Conservation (phyloP, 2,329 filamentous ascomycete species). For the Cucurbitaria berberidis region DNA sequence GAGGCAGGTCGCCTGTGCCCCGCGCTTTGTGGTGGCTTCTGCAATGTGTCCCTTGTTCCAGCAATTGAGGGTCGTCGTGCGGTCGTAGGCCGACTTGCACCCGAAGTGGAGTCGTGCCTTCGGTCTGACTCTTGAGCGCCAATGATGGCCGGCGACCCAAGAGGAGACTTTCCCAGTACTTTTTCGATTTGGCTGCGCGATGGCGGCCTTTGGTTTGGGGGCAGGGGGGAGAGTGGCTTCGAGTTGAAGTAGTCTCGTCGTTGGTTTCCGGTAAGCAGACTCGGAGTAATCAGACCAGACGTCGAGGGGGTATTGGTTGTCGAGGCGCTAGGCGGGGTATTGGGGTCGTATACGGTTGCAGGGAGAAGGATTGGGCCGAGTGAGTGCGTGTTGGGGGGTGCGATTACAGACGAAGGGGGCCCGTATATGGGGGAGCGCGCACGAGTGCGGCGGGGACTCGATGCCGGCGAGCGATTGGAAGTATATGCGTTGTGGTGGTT, state of each 20-base stretch:
- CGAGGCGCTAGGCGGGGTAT: conserved; percentile 40
- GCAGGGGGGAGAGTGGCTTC: conserved; percentile 27
- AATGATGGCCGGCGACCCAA: conserved; percentile 45
- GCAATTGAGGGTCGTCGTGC: conserved; percentile 29
- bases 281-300: conserved; percentile 44
- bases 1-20: conserved; percentile 24
- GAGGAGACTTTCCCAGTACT: conserved; percentile 40
- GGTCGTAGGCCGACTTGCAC: conserved; percentile 27
- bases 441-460: conserved; percentile 45
- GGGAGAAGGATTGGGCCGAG: conserved; percentile 40
- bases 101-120: conserved; percentile 32
- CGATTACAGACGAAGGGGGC: conserved; percentile 39
- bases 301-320: conserved; percentile 42
- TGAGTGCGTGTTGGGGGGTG: conserved; percentile 41
- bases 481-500: conserved; percentile 3
- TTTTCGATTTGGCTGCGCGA: conserved; percentile 40
- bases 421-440: conserved; percentile 41
- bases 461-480: conserved; percentile 42
- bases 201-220: conserved; percentile 29
- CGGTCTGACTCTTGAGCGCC: conserved; percentile 38
- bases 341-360: conserved; percentile 47
- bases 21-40: conserved; percentile 29
- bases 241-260: conserved; percentile 50
- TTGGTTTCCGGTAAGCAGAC: conserved; percentile 26
- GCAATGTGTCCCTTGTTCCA: conserved; percentile 26